These are phyloP conservation scores for Coemansia sp. DNA, from an alignment of 192 early-diverging fungal genomes.

Conservation along the genomic window DNA sequence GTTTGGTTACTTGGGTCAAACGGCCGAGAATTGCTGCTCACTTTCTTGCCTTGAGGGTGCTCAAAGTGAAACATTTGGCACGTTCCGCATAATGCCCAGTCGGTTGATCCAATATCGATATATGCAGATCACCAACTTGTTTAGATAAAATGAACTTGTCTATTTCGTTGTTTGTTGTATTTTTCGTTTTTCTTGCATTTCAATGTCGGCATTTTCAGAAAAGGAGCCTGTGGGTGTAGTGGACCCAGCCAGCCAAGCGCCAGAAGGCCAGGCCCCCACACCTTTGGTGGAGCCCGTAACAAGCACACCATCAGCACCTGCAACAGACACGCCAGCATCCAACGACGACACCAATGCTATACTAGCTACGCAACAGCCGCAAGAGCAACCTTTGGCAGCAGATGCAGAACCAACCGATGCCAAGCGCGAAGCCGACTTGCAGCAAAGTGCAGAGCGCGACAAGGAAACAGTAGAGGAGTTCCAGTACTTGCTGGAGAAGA, in stretches of 20 bases:
- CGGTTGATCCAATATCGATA: not conserved
- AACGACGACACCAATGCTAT: not conserved
- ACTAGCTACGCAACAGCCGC: not conserved
- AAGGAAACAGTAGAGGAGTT: conserved; percentile 76
- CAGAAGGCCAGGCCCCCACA: not conserved
- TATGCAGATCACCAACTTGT: not conserved
- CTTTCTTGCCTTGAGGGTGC: not conserved
- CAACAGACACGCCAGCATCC: not conserved
- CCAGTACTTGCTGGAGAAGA: conserved; percentile 93
- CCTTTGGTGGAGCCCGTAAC: not conserved
- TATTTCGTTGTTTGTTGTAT: not conserved
- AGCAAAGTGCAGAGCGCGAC: conserved; percentile 37
- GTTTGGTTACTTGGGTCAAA: not conserved
- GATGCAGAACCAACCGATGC: not conserved
- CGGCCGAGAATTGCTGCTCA: not conserved
- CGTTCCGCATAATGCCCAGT: not conserved
- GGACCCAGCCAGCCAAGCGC: not conserved
- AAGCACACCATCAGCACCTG: not conserved
- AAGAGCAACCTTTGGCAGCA: not conserved
- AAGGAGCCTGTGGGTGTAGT: not conserved
- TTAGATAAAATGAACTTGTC: no score
- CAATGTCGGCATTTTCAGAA: conserved; percentile 1
- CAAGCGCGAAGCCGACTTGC: not conserved
- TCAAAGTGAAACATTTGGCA: not conserved
- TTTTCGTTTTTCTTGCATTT: not conserved